Base-by-base conservation (phyloP, 2,329 filamentous ascomycete genomes). In the Colletotrichum orchidophilum region DNA sequence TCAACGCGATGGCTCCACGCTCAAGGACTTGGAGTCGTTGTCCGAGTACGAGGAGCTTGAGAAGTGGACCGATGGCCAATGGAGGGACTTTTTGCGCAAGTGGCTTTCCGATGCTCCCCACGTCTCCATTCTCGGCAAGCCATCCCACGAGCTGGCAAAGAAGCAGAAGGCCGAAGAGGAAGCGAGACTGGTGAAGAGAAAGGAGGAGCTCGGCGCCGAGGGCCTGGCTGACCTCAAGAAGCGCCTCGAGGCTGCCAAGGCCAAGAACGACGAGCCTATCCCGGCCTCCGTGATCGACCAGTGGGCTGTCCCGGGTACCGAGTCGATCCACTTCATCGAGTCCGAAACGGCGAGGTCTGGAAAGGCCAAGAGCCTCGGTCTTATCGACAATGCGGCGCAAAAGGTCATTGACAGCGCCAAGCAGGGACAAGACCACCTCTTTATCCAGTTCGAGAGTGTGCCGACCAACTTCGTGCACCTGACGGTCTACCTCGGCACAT, bases 381-480 rank as follows among this genome's bases (percentile, higher is more conserved):
- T 87, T 27, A 85, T 88, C 0, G 83, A 91, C 33, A 96, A 94
- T 74, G 80, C 87, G 4, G 89, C 94, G 5, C 96, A 99, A 80
- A 87, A 90, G 71, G 82, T 92, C 59, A 90, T 99, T 59, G 94
- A 98, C 78, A 84, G 87, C 15, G 90, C 94, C 50, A 86, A 88
- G 46, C 74, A 83, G 21, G 85, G 84, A 7, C 81, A 91, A 42
- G 79, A 91, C n/a, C 93, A 94, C 0, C 84, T 98, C 2, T 99
- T 98, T 81, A 87, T 99, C n/a, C 96, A 99, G 81, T 99, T 97
- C 75, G 96, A 99, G 81, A 92, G 97, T 77, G 95, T 98, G 15
- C 92, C 93, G 2, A 97, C 94, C 70, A 97, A 94, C 78, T 99
- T 99, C 80, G 94, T 97, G 7, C 93, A 96, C 75, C 88, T 98